Evolutionary conservation across 208 protist species (phyloP).

Genomic region (Trypanosoma cruzi): DNA sequence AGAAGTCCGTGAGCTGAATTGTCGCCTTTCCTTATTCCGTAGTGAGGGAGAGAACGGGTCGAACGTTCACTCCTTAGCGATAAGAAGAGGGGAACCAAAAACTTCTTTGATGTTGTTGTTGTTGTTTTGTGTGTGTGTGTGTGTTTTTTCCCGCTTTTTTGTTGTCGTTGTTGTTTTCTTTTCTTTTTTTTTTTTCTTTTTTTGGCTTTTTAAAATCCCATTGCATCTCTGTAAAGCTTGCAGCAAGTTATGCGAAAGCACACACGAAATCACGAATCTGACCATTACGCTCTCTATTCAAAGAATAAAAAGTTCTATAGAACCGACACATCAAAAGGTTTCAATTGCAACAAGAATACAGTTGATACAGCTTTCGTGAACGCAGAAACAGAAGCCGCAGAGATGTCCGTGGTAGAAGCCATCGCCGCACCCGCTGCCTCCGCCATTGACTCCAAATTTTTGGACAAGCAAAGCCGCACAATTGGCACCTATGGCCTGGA

Average conservation of each 20-base stretch:
- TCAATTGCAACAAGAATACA: not conserved
- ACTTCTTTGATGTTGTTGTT: slow-evolving; percentile 4
- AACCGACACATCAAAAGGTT: not conserved
- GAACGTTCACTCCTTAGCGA: no score
- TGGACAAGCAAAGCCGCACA: slow-evolving; percentile 93
- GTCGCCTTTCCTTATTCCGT: not conserved
- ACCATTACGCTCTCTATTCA: slow-evolving; percentile 12
- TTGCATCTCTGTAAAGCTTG: slow-evolving; percentile 9
- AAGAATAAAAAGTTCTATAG: slow-evolving; percentile 12
- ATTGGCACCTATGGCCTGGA: slow-evolving; percentile 93
- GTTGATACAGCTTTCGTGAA: not conserved
- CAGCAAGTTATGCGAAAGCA: slow-evolving; percentile 21
- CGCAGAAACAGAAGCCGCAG: not conserved
- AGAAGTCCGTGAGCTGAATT: not conserved
- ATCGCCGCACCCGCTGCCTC: slow-evolving; percentile 8
- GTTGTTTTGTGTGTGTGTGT: not conserved
- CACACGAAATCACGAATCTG: slow-evolving; percentile 9
- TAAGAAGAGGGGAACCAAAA: no score
- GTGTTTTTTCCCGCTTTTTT: slow-evolving; percentile 12
- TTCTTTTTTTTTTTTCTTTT: no score
- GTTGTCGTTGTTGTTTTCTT: not conserved
- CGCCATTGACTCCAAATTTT: slow-evolving; percentile 84
- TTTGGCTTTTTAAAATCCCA: no score
- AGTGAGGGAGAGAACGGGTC: slow-evolving; percentile 9
- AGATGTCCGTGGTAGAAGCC: not conserved